Evolutionary conservation across 495 filamentous ascomycete species (phyloP), one percentile per base, ranked within the genome.

Genomic region (Aspergillus incahuasiensis): DNA sequence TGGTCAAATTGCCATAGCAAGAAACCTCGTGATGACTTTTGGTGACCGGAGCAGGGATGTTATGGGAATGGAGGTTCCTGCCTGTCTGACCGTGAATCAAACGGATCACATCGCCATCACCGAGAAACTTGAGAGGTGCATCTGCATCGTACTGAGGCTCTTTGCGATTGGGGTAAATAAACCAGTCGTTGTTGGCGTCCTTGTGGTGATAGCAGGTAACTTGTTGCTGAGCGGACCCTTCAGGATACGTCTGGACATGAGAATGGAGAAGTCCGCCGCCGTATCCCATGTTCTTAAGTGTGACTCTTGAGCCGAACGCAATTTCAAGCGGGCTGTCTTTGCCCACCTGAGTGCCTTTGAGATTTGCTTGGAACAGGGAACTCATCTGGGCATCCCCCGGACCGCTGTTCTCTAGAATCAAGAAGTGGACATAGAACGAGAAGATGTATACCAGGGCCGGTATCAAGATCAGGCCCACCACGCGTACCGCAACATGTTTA

Each of bases 121-220:
- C 87, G 59, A 96, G 81, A 67, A 85, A 95, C 56, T 83, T 82
- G 44, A 91, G 75, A 8, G 79, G 76, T 30, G 77, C 83, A 28
- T 88, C 83, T 3, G 82, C 70, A 62, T 90, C 80, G 63, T 84
- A 95, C n/a, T 88, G 86, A 3, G 79, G 68, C 32, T 92, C 79
- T 28, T 76, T 61, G 40, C 94, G 87, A 74, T 91, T 94, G 16
- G 94, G 95, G 66, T 96, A 96, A 68, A 98, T 95, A 71, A 92
- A 97, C 94, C 94, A 98, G 73, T 98, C 95, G 64, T 98, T 98
- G 77, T 98, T 98, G 62, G 94, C 83, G 81, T 98, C 94, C 68
- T 98, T 98, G 78, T 98, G 94, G 71, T 98, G 94, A 68, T 98
- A 98, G 75, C 94, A 98, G 28, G 94, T 98, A 51, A 98, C 87